Conservation (phyloP, 139 green algal genomes). For the Bryopsis sp. region DNA sequence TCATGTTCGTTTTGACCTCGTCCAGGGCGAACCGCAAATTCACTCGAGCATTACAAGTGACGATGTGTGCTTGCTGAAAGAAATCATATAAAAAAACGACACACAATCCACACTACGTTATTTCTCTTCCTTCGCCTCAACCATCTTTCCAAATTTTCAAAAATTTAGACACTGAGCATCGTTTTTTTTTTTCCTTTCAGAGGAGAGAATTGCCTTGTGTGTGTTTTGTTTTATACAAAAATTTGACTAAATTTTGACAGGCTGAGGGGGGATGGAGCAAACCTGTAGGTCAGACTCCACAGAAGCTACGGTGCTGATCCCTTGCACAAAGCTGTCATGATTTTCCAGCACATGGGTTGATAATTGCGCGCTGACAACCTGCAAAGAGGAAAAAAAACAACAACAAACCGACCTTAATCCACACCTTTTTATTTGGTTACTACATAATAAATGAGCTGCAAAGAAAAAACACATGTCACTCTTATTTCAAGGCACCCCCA, state of each 20-base stretch:
- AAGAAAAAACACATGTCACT: no score
- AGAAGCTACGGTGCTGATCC: conserved; percentile 28
- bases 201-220: no score
- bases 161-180: no score
- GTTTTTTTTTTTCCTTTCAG: no score
- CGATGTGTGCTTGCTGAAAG: conserved; percentile 18
- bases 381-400: background rate
- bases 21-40: conserved; percentile 5
- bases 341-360: conserved; percentile 42
- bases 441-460: no score
- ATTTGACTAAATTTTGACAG: background rate
- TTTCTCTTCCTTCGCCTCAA: no score
- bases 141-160: no score
- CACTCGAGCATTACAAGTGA: conserved; percentile 10
- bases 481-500: no score
- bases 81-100: no score
- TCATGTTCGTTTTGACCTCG: conserved; percentile 8
- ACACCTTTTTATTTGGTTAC: no score
- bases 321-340: conserved; percentile 41
- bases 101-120: no score
- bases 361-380: conserved; percentile 42
- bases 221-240: no score
- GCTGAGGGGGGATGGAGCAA: background rate
- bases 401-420: background rate
- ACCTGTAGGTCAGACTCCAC: background rate